phyloP scores from a whole-genome alignment of 768 basidiomycete species.

The Xanthoconium stramineum region DNA sequence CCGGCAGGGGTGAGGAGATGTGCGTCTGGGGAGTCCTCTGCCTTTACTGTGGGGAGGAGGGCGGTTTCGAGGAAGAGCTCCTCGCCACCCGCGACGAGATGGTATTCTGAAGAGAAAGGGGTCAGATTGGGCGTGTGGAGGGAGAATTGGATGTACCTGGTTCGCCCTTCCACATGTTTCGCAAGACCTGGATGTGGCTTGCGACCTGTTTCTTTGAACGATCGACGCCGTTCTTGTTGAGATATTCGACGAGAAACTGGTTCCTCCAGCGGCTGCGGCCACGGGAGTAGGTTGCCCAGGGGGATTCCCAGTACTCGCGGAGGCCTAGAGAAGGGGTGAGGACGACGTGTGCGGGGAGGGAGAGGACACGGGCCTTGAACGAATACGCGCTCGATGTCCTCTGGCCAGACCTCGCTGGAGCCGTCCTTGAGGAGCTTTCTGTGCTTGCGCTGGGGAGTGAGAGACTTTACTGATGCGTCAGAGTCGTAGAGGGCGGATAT shows the following conservation, averaged over 20 bases:
- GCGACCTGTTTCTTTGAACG: slow-evolving; percentile 87
- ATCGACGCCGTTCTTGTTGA: slow-evolving; percentile 63
- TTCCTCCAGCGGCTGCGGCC: slow-evolving; percentile 81
- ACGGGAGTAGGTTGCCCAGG: slow-evolving; percentile 76
- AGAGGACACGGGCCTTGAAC: slow-evolving; percentile 53
- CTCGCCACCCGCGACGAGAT: slow-evolving; percentile 78
- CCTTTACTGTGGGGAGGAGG: slow-evolving; percentile 51
- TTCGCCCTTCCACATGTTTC: slow-evolving; percentile 88
- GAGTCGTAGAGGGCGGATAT: slow-evolving; percentile 20
- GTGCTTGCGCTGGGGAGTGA: slow-evolving; percentile 77
- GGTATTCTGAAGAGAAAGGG: slow-evolving; percentile 49
- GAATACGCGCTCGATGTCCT: slow-evolving; percentile 71
- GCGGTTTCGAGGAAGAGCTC: slow-evolving; percentile 56
- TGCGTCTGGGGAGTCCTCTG: slow-evolving; percentile 50
- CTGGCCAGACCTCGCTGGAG: slow-evolving; percentile 77
- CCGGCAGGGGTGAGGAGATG: slow-evolving; percentile 40
- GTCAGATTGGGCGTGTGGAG: neutral
- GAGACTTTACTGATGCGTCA: slow-evolving; percentile 19
- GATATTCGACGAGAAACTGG: slow-evolving; percentile 81
- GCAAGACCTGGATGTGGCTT: slow-evolving; percentile 80
- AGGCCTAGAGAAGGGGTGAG: slow-evolving; percentile 46
- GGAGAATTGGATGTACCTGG: slow-evolving; percentile 46
- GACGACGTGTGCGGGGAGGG: neutral
- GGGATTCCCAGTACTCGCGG: slow-evolving; percentile 74
- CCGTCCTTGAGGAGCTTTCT: slow-evolving; percentile 84